Evolutionary conservation across 1,139 yeast species (phyloP), one percentile per base, ranked within the genome.

Genomic region (Debaryomyces sp.): DNA sequence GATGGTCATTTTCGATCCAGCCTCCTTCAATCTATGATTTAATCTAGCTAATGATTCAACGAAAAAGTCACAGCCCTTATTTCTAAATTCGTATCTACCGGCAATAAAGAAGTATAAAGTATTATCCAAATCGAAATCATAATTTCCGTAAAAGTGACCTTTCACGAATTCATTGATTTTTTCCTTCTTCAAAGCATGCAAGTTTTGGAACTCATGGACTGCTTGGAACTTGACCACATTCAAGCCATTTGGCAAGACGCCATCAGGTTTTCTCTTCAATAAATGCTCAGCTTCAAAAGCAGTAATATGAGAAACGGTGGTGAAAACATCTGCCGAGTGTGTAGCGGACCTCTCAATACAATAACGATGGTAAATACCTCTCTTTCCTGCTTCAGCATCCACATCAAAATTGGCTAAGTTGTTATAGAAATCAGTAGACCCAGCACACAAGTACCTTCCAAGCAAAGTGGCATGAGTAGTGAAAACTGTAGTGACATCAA

Each of bases 321-420:
- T 94, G 75, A 94, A 94, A 27, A 94, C 99, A 69, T 94, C 99
- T 13, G 97, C 91, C 9, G 95, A 81, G 65, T 94, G 99, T 18
- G 97, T 92, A 6, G 98, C 97, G 2, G 96, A 91, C 50, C 99
- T 81, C 72, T 94, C 99, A 56, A 94, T 88, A 69, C 99, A 94
- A 70, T 94, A 94, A 56, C 99, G 82, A 66, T 94, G 99, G 70
- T 94, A 94, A 58, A 94, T 94, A 48, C 99, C 99, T 59, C 98
- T 78, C 70, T 91, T 92, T 18, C 99, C 99, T 9, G 98, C 98
- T 70, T 94, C 99, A 32, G 95, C 92, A 67, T 94, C 99, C 44
- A 92, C 97, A 63, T 94, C 99, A 65, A 94, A 92, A 63, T 84
- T 78, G 58, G 89, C 88, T 63, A 94, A 77, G 64, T 92, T 91